Evolutionary conservation across 305 asterid genomes (phyloP).

Genomic region (Andrographis paniculata): DNA sequence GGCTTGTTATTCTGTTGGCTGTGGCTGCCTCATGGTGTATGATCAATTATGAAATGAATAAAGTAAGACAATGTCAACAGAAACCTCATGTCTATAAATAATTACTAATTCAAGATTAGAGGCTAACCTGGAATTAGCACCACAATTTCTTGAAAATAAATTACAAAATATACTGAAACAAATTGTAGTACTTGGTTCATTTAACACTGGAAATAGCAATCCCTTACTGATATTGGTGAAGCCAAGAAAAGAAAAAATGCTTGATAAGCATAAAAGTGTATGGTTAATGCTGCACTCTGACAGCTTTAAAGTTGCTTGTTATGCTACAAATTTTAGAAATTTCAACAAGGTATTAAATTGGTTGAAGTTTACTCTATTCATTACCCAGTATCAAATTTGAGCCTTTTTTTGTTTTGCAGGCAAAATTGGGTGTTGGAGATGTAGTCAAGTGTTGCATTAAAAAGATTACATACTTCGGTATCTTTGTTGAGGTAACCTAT

Average conservation of each 20-base stretch:
- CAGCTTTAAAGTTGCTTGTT: not conserved
- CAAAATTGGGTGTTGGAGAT: constrained; percentile 71
- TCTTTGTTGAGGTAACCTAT: constrained; percentile 84
- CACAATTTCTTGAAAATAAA: too few relatives aligned
- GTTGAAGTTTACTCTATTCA: too few relatives aligned
- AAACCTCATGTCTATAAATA: too few relatives aligned
- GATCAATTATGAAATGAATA: not conserved
- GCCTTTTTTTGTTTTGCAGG: constrained; percentile 34
- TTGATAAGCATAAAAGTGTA: not conserved
- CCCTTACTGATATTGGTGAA: not conserved
- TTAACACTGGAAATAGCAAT: not conserved
- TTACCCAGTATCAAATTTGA: too few relatives aligned
- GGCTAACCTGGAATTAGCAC: too few relatives aligned
- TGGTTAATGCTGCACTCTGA: not conserved
- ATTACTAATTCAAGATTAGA: too few relatives aligned
- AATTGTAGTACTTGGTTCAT: too few relatives aligned
- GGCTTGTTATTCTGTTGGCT: constrained; percentile 13
- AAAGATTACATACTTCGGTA: constrained; percentile 84
- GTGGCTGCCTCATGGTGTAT: not conserved
- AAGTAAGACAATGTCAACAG: too few relatives aligned
- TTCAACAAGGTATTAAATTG: too few relatives aligned
- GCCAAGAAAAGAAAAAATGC: not conserved
- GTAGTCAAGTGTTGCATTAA: constrained; percentile 77
- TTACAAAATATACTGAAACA: too few relatives aligned
- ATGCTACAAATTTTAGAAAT: too few relatives aligned